A percentile compares a stretch with the other conserved stretches of the same genome.
These are phyloP conservation scores for Debaryomyces maramus DNA, from an alignment of 805 yeast species.

Conservation along the genomic window DNA sequence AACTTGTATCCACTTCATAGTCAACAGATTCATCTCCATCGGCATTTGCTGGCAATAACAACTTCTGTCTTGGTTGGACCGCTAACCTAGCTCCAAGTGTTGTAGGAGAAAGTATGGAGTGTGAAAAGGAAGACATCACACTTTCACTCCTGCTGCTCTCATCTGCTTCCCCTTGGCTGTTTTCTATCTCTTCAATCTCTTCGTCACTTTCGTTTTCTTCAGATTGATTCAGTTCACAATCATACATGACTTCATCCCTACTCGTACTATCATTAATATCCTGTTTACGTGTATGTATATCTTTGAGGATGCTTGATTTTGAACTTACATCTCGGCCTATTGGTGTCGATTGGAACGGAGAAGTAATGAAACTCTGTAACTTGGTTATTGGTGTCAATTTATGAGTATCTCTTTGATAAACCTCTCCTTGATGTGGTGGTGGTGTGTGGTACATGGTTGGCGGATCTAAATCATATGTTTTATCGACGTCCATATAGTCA, in stretches of 20 bases:
- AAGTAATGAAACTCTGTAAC: constrained; percentile 2
- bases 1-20: constrained; percentile 27
- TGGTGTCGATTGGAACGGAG: constrained; percentile 10
- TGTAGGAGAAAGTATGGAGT: constrained; percentile 35
- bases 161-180: constrained; percentile 3
- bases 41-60: constrained; percentile 27
- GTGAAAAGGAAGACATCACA: constrained; percentile 13
- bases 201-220: constrained; percentile 8
- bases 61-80: constrained; percentile 24
- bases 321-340: constrained; percentile 1
- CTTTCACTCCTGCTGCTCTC: constrained; percentile 10
- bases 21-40: constrained; percentile 16
- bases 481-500: constrained; percentile 23
- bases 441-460: constrained; percentile 6
- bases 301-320: neutral
- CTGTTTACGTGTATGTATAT: neutral
- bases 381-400: constrained; percentile 5
- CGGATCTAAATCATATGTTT: constrained; percentile 5
- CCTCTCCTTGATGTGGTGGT: neutral
- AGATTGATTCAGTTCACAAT: neutral
- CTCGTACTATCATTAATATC: constrained; percentile 1
- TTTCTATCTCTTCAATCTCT: constrained; percentile 7
- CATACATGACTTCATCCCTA: neutral
- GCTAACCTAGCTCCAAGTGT: constrained; percentile 43
- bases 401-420: neutral